Conservation (phyloP, 2,329 filamentous ascomycete species). For the Hymenoscyphus fraxineus region DNA sequence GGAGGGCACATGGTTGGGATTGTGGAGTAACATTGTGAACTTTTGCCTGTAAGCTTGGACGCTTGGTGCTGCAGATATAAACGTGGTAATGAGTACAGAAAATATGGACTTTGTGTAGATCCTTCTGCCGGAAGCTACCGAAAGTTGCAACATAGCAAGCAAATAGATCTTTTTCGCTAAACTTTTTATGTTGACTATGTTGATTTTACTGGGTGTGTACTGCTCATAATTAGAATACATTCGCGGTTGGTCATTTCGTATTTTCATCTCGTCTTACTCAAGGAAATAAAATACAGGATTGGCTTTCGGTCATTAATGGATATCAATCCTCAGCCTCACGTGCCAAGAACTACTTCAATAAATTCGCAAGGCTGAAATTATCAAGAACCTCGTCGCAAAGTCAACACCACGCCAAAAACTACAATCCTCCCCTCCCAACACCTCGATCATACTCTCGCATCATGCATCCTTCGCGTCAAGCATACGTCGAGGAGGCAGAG, state of each 20-base stretch:
- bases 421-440: background rate
- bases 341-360: background rate
- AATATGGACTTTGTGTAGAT: background rate
- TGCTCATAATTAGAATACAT: background rate
- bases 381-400: background rate
- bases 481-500: conserved; percentile 84
- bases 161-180: background rate
- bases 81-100: background rate
- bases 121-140: background rate
- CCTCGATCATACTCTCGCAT: background rate
- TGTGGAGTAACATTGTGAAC: background rate
- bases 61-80: background rate
- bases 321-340: conserved; percentile 7
- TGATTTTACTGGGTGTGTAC: background rate
- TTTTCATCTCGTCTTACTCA: background rate
- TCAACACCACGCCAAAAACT: background rate
- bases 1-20: background rate
- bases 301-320: too few relatives aligned
- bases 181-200: background rate
- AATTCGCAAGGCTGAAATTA: conserved; percentile 10
- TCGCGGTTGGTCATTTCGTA: background rate
- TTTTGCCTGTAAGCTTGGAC: background rate
- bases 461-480: conserved; percentile 86
- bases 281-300: background rate
- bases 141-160: background rate